A percentile compares a stretch with the other conserved stretches of the same genome.
Evolutionary conservation across 2,329 filamentous ascomycete genomes (phyloP).

Genomic region (Myriosclerotinia scirpicola): DNA sequence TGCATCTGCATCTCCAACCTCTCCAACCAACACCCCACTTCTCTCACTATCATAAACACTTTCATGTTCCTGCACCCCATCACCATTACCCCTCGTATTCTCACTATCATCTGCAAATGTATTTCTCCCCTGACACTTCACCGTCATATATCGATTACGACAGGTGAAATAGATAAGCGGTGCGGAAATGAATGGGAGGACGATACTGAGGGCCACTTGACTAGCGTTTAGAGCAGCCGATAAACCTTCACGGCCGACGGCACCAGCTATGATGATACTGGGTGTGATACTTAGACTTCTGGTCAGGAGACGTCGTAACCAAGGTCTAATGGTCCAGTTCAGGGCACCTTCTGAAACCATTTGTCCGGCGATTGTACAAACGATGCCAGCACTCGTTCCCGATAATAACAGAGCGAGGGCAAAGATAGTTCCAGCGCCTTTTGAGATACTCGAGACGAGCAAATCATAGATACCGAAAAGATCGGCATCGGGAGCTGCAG

Average conservation of each 20-base stretch:
- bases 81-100: constrained; percentile 10
- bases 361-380: constrained; percentile 86
- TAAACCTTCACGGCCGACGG: constrained; percentile 70
- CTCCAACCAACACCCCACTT: constrained; percentile 29
- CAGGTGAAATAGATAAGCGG: constrained; percentile 86
- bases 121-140: constrained; percentile 23
- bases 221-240: constrained; percentile 70
- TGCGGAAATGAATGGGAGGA: constrained; percentile 78
- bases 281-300: constrained; percentile 79
- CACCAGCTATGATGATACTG: constrained; percentile 78
- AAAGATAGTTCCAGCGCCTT: constrained; percentile 79
- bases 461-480: constrained; percentile 81
- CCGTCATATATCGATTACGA: constrained; percentile 74
- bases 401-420: constrained; percentile 78
- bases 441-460: constrained; percentile 65
- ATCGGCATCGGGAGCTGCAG: constrained; percentile 63
- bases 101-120: background rate
- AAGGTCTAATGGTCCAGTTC: constrained; percentile 71
- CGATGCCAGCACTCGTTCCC: constrained; percentile 77
- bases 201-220: constrained; percentile 76
- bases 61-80: constrained; percentile 9
- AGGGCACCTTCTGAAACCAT: constrained; percentile 86
- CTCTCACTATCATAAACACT: background rate
- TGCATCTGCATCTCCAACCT: constrained; percentile 11
- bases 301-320: constrained; percentile 76